Evolutionary conservation across 345 rosid genomes (phyloP).

Genomic region (Chamaenerion angustifolium): DNA sequence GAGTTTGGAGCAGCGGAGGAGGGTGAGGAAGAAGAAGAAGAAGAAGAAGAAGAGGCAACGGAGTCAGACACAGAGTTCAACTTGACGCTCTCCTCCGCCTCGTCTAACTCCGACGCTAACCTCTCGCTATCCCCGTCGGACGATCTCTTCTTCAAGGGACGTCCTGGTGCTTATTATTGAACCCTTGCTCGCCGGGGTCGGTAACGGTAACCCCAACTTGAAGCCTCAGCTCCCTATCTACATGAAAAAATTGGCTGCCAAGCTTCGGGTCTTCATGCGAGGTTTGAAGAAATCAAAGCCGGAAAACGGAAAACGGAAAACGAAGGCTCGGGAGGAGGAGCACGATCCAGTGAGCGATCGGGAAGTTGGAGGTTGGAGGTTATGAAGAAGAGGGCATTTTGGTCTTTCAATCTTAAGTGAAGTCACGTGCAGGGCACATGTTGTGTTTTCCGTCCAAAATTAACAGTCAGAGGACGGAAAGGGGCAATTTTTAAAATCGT

Average conservation of each 20-base stretch:
- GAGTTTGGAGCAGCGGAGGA: too few species aligned
- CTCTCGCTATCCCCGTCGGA: conserved; percentile 45
- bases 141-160: conserved; percentile 66
- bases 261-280: conserved; percentile 62
- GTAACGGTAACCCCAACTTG: conserved; percentile 21
- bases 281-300: conserved; percentile 49
- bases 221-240: conserved; percentile 52
- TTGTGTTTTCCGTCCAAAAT: too few species aligned
- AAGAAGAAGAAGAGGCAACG: conserved; percentile 9
- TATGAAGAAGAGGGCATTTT: too few species aligned
- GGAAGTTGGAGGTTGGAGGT: too few species aligned
- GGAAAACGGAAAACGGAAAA: too few species aligned
- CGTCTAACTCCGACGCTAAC: conserved; percentile 38
- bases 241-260: conserved; percentile 65
- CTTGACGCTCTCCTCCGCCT: conserved; percentile 13
- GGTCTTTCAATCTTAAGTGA: too few species aligned
- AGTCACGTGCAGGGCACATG: too few species aligned
- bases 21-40: conserved; percentile 14
- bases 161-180: conserved; percentile 28
- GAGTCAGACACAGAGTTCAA: too few species aligned
- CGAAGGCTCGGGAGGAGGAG: too few species aligned
- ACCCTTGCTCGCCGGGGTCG: conserved; percentile 15
- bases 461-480: too few species aligned
- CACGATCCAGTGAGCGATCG: too few species aligned
- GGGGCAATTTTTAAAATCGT: too few species aligned